These are phyloP conservation scores for Arthrobotrys iridis DNA, from an alignment of 2,329 filamentous ascomycete genomes.

Conservation along the genomic window DNA sequence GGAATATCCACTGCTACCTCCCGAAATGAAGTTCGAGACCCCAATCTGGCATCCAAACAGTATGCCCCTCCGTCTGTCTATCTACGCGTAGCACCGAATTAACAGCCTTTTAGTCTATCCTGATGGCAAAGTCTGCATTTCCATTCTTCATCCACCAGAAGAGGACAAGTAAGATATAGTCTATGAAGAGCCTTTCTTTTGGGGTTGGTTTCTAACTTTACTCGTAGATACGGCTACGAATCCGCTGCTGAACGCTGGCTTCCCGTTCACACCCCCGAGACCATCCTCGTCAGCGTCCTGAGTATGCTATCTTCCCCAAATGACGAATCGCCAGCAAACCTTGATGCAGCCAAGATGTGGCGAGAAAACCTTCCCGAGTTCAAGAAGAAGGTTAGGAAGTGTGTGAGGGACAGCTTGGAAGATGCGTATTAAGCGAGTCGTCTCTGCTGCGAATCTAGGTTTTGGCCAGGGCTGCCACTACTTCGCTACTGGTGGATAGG, in stretches of 20 bases:
- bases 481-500: neutral
- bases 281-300: slow-evolving; percentile 90
- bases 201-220: slow-evolving; percentile 10
- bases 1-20: slow-evolving; percentile 87
- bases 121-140: slow-evolving; percentile 90
- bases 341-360: slow-evolving; percentile 89
- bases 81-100: slow-evolving; percentile 14
- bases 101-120: slow-evolving; percentile 72
- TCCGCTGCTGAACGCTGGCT: slow-evolving; percentile 89
- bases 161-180: slow-evolving; percentile 75
- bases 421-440: slow-evolving; percentile 61
- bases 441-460: neutral
- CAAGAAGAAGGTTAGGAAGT: slow-evolving; percentile 77
- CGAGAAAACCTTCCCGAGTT: slow-evolving; percentile 83
- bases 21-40: slow-evolving; percentile 84
- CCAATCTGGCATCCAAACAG: slow-evolving; percentile 94
- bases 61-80: slow-evolving; percentile 60
- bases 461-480: neutral
- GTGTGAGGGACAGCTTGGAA: slow-evolving; percentile 82
- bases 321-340: slow-evolving; percentile 92
- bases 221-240: slow-evolving; percentile 77
- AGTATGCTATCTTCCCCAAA: slow-evolving; percentile 92
- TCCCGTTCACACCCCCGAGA: slow-evolving; percentile 93
- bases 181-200: too few species aligned
- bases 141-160: slow-evolving; percentile 92